Evolutionary conservation across 305 asterid species (phyloP), one percentile per base, ranked within the genome.

Genomic region (Fraxinus baroniana): DNA sequence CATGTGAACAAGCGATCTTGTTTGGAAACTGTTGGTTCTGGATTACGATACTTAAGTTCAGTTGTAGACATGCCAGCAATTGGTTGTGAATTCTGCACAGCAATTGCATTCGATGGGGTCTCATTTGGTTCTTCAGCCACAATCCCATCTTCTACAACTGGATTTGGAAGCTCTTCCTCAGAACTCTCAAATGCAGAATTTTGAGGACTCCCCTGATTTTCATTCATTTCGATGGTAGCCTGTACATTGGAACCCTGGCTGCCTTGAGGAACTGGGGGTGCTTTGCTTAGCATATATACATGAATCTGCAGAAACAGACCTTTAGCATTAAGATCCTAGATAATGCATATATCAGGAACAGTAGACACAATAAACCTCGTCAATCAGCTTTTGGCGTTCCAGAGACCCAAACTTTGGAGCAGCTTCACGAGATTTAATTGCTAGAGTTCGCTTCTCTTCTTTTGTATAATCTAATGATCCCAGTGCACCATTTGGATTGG

Each of bases 401-500:
- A 92, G 77, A 55, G 89, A 89, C 77, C 97, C 97, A 76, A 84
- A 86, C 79, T 68, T 90, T 36, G 97, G 97, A 86, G 97, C 88
- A 57, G 85, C 83, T 79, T 88, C 91, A 39, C 91, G 92, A 75
- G 95, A 90, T 85, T 90, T 94, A 55, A 90, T 81, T 64, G 97
- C 97, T 79, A 94, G 93, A 79, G 86, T 90, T 60, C 89, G 91
- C 84, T 94, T 93, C 88, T 94, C 98, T 79, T 94, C 95, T 86
- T 91, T 93, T 2, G 93, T 85, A 84, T 92, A 92, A 78, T 94
- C 97, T 80, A 93, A 86, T 36, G 98, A 94, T 37, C 97, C 97
- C 79, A 94, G 82, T 10, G 98, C 98, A 80, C 97, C 98, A 76
- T 91, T 91, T 74, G 97, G 96, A 81, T 86, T 88, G 82, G 97